Evolutionary conservation across 805 yeast genomes (phyloP).

Genomic region (Candida pseudoglaebosa): DNA sequence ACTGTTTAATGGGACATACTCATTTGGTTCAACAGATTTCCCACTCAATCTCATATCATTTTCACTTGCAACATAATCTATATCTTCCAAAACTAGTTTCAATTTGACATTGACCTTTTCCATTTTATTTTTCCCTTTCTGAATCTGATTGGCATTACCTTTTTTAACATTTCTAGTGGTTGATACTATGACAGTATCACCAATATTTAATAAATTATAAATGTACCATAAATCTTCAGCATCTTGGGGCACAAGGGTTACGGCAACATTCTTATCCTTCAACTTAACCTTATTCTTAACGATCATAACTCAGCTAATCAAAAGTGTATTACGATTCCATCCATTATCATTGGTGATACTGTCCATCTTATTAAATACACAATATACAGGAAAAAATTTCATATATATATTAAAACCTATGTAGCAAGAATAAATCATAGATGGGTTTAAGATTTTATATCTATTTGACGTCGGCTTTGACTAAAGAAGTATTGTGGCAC

Average conservation of each 20-base stretch:
- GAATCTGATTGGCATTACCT: conserved; percentile 21
- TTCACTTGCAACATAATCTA: conserved; percentile 77
- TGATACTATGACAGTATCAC: conserved; percentile 68
- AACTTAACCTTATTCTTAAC: conserved; percentile 12
- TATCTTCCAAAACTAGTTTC: conserved; percentile 56
- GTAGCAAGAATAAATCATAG: too few species aligned
- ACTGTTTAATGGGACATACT: conserved; percentile 78
- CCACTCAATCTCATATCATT: conserved; percentile 80
- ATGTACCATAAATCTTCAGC: conserved; percentile 88
- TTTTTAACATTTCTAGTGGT: conserved; percentile 63
- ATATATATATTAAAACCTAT: too few species aligned
- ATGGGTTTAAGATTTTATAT: background rate
- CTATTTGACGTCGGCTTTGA: conserved; percentile 62
- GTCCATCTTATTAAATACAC: too few species aligned
- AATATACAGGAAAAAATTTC: background rate
- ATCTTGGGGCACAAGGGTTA: conserved; percentile 76
- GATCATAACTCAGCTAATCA: conserved; percentile 6
- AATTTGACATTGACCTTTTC: conserved; percentile 45
- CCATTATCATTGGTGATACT: background rate
- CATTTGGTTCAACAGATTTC: conserved; percentile 60
- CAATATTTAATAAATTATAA: conserved; percentile 72
- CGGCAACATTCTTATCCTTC: conserved; percentile 59
- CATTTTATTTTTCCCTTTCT: conserved; percentile 50
- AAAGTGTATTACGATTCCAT: background rate
- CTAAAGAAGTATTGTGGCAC: conserved; percentile 70